Base-by-base conservation (phyloP, 305 asterid species). In the Fraxinus sp. region DNA sequence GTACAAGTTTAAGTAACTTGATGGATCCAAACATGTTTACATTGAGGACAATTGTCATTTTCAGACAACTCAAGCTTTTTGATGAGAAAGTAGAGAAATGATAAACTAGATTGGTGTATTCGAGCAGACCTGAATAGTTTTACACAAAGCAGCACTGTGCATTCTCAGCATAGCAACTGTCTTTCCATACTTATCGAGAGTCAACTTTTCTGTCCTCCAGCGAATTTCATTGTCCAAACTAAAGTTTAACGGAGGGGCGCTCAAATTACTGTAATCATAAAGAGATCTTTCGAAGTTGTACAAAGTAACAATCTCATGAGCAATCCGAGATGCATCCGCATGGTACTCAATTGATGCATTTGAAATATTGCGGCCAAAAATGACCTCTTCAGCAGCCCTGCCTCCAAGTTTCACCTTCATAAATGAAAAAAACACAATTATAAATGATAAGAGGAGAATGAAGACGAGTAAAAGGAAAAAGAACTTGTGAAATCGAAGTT, bases 241-340 rank as follows among this genome's bases (percentile, higher is more conserved):
- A 84, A 93, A 92, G 88, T 95, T 97, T 81, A 93, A 82, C 4
- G 28, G 96, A 20, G 90, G 97, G 86, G 90, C 97, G 1, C 89
- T 90, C 86, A 93, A 86, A 84, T 84, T 91, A 80, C 28, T 18
- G 28, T 18, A 57, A 57, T 57, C 90, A 14, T 97, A 97, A 13
- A 95, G 91, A 0, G 98, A 92, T 80, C 96, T 97, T 90, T 93
- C 98, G 81, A 95, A 95, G 90, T 97, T 97, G 0, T 88, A 97
- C 99, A 91, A 68, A 68, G 99, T 90, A 62, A 95, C 90, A 35
- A 97, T 97, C 86, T 97, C 95, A 64, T 98, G 98, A 85, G 99
- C 98, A 75, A 97, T 96, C 98, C 97, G 93, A 7, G 98, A 90
- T 72, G 99, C 98, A 89, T 93, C 98, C 14, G 97, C 98, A 87